Conservation (phyloP, 73 alveolate species). For the Paraurostyla sp. region DNA sequence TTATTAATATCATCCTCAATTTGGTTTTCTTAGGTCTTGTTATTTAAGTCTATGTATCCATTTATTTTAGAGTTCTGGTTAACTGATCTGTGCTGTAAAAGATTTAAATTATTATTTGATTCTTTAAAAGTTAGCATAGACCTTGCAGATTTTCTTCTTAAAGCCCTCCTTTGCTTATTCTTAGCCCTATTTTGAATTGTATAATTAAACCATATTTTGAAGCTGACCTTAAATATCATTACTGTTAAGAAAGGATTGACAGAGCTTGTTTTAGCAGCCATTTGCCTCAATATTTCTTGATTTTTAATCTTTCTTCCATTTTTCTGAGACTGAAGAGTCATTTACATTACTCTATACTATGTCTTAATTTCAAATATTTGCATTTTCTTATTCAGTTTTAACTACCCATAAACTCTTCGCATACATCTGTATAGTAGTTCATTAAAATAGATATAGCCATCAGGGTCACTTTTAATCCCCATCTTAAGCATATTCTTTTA, state of each 20-base stretch:
- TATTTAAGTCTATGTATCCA: not conserved
- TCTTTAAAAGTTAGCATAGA: too few relatives aligned
- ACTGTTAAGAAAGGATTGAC: slow-evolving; percentile 58
- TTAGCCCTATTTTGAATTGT: not conserved
- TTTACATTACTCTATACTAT: not conserved
- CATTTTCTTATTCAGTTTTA: slow-evolving; percentile 14
- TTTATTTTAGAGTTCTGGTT: not conserved
- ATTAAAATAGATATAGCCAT: slow-evolving; percentile 87
- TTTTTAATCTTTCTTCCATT: not conserved
- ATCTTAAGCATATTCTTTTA: slow-evolving; percentile 76
- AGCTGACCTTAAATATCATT: slow-evolving; percentile 27
- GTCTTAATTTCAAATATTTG: slow-evolving; percentile 4
- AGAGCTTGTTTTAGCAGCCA: not conserved
- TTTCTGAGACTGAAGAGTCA: not conserved
- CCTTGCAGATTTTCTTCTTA: not conserved
- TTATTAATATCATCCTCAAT: not conserved
- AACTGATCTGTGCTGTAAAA: too few relatives aligned
- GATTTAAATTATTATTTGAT: too few relatives aligned
- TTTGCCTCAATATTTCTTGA: not conserved
- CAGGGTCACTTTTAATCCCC: slow-evolving; percentile 79
- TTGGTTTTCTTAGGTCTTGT: not conserved
- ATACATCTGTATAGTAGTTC: slow-evolving; percentile 81
- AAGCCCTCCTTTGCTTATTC: not conserved
- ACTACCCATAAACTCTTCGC: slow-evolving; percentile 69
- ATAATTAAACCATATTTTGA: slow-evolving; percentile 40